A percentile compares a stretch with the other conserved stretches of the same genome.
Conservation (phyloP, 768 basidiomycete species). For the Podaxis sp. region DNA sequence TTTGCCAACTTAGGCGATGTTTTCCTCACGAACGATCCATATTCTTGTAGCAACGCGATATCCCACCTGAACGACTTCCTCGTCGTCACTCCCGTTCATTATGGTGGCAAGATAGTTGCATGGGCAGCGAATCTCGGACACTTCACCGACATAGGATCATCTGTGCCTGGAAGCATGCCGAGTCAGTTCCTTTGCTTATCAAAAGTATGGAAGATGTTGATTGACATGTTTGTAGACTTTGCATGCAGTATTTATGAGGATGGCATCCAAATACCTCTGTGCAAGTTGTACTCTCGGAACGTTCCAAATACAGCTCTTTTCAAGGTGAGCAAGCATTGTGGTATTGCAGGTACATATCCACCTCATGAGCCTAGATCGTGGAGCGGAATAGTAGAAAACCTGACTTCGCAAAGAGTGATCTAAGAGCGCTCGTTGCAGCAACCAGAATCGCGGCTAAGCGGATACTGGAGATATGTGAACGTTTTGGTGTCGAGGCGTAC, state of each 20-base stretch:
- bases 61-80: conserved; percentile 31
- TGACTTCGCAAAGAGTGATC: conserved; percentile 26
- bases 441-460: conserved; percentile 24
- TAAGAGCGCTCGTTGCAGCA: conserved; percentile 28
- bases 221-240: conserved; percentile 8
- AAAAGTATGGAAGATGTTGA: not conserved
- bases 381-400: conserved; percentile 27
- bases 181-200: conserved; percentile 2
- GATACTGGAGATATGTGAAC: conserved; percentile 23
- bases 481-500: conserved; percentile 25
- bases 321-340: conserved; percentile 14
- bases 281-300: conserved; percentile 25
- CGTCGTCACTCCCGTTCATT: conserved; percentile 26
- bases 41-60: conserved; percentile 25
- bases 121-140: conserved; percentile 30
- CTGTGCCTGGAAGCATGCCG: conserved; percentile 23
- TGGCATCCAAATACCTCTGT: conserved; percentile 28
- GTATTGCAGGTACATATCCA: too few species aligned
- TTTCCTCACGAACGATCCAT: conserved; percentile 30
- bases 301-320: conserved; percentile 24
- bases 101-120: conserved; percentile 25
- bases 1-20: conserved; percentile 13
- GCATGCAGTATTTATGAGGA: conserved; percentile 25
- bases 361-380: conserved; percentile 6
- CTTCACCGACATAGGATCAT: conserved; percentile 26